A percentile compares a stretch with the other conserved stretches of the same genome.
These are phyloP conservation scores for Magnaporthiopsis poae DNA, from an alignment of 2,329 filamentous ascomycete genomes.

Conservation along the genomic window DNA sequence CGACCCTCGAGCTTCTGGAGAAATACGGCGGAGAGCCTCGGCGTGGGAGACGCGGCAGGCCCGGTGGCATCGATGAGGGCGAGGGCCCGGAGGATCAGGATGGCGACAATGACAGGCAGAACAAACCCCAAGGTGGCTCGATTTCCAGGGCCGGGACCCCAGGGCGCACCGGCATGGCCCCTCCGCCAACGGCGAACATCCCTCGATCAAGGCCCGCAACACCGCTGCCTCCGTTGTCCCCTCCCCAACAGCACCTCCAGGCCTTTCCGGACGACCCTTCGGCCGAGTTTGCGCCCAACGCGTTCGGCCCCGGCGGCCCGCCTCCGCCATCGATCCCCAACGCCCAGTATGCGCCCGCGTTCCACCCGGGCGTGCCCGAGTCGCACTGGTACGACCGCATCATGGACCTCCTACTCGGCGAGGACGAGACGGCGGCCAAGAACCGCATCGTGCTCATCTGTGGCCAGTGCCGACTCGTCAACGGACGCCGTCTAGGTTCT, in stretches of 20 bases:
- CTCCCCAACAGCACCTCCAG: neutral
- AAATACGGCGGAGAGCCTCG: slow-evolving; percentile 69
- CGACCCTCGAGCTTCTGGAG: slow-evolving; percentile 81
- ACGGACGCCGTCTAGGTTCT: too few relatives aligned
- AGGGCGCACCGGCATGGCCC: slow-evolving; percentile 39
- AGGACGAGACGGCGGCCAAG: slow-evolving; percentile 85
- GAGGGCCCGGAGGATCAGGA: slow-evolving; percentile 4
- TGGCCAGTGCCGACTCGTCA: slow-evolving; percentile 71
- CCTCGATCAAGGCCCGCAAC: slow-evolving; percentile 26
- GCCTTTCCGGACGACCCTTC: slow-evolving; percentile 23
- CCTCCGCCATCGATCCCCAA: slow-evolving; percentile 13
- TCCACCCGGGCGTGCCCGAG: slow-evolving; percentile 20
- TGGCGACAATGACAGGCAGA: slow-evolving; percentile 14
- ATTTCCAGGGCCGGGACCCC: slow-evolving; percentile 14
- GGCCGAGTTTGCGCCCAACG: slow-evolving; percentile 68
- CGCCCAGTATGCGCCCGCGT: slow-evolving; percentile 19
- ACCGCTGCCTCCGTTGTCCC: slow-evolving; percentile 15
- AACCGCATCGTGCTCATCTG: slow-evolving; percentile 88
- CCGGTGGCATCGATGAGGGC: slow-evolving; percentile 10
- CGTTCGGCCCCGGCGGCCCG: slow-evolving; percentile 33
- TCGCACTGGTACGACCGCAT: slow-evolving; percentile 89
- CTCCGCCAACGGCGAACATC: slow-evolving; percentile 56
- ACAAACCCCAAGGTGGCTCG: slow-evolving; percentile 4
- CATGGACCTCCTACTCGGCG: slow-evolving; percentile 81
- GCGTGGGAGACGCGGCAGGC: slow-evolving; percentile 18